Evolutionary conservation across 2,329 filamentous ascomycete species (phyloP), one percentile per base, ranked within the genome.

Genomic region (Neocatenulostroma microsporum): DNA sequence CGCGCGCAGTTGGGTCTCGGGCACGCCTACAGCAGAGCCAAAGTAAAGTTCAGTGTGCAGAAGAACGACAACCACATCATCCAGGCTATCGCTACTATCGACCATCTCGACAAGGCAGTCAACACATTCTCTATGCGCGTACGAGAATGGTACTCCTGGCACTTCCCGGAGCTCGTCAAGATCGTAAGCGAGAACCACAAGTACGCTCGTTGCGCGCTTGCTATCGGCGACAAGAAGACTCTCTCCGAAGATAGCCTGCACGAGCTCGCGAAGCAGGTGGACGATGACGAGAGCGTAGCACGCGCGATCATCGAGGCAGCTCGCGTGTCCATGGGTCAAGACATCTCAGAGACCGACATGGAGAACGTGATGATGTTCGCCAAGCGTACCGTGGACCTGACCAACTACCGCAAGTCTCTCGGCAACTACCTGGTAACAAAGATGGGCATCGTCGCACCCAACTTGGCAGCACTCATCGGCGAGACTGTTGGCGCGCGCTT

Each of bases 31-130:
- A 95, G 87, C 10, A 81, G 91, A 50, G 84, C 86, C 52, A 96
- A 95, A 74, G 91, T 98, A 59, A 98, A 98, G 84, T 98, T 98
- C 74, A 93, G 82, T 58, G 87, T 95, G 42, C 86, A 94, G 71
- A 93, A 93, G 73, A 93, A 96, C 68, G 91, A 98, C 74, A 95
- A 95, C 73, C 88, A 95, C 72, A 95, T 96, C 64, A 95, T 96
- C 63, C 87, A 93, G 69, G 85, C 85, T 37, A 91, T 88, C 63
- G 84, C 85, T 40, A 88, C 87, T 32, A 75, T 98, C 45, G 91
- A 98, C 61, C 84, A 91, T 59, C 77, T 96, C 46, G 91, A 96
- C 72, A 98, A 98, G 73, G 87, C 87, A 39, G 80, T 95, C 66
- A 98, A 98, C 72, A 84, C 85, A 46, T 95, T 95, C 69, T 86